A percentile compares a stretch with the other conserved stretches of the same genome.
phyloP scores from a whole-genome alignment of 1,284 basidiomycete species.

The Ceratobasidium sp. region DNA sequence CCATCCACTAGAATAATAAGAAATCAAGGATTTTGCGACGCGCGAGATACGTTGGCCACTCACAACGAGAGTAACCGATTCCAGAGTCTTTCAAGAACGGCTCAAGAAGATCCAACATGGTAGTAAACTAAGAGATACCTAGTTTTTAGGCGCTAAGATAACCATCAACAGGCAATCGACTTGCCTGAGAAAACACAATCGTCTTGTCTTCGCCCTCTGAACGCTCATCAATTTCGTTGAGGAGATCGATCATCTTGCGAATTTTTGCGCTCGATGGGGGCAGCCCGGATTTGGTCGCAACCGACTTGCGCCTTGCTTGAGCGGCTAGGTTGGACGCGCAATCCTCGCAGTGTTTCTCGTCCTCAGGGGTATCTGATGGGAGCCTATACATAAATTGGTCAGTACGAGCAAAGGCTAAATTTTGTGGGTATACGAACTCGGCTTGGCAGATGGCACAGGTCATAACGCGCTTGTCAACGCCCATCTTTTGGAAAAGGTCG shows the following conservation, averaged over 20 bases:
- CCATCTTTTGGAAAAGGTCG: conserved; percentile 73
- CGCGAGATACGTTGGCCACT: conserved; percentile 50
- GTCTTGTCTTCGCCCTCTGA: conserved; percentile 75
- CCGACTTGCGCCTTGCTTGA: conserved; percentile 50
- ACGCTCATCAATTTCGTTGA: conserved; percentile 70
- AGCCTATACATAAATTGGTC: background rate
- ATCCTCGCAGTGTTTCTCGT: conserved; percentile 59
- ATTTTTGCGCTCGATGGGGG: conserved; percentile 87
- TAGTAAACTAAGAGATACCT: conserved; percentile 71
- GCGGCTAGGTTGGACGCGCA: conserved; percentile 61
- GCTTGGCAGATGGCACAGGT: conserved; percentile 79
- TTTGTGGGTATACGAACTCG: conserved; percentile 57
- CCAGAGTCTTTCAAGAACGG: conserved; percentile 74
- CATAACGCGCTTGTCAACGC: conserved; percentile 58
- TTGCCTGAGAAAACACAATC: conserved; percentile 73
- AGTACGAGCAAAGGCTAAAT: background rate
- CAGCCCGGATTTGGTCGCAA: conserved; percentile 47
- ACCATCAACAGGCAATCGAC: background rate
- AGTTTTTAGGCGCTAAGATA: background rate
- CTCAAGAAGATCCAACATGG: conserved; percentile 86
- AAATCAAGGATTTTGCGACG: background rate
- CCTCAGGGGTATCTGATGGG: conserved; percentile 39
- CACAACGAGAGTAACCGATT: conserved; percentile 83
- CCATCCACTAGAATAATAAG: conserved; percentile 74
- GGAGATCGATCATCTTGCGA: conserved; percentile 76